phyloP scores from a whole-genome alignment of 352 stramenopile genomes.

The Elongisporangium undulatum region DNA sequence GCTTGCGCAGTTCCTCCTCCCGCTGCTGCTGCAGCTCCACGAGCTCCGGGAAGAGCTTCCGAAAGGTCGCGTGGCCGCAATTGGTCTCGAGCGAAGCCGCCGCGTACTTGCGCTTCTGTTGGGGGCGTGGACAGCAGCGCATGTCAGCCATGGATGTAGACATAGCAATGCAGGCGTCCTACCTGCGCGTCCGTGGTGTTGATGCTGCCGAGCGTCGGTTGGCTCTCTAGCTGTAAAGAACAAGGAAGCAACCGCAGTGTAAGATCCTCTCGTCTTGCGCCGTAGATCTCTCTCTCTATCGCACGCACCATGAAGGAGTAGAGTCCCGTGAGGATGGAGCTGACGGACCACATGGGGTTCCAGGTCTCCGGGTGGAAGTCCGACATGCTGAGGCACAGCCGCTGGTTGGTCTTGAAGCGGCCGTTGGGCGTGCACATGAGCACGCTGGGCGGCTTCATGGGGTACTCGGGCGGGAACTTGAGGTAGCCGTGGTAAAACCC shows the following conservation, averaged over 20 bases:
- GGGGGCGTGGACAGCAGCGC: background rate
- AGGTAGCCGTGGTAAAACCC: conserved; percentile 90
- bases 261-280: too few relatives aligned
- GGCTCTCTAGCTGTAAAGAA: conserved; percentile 52
- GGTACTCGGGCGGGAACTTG: conserved; percentile 92
- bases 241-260: conserved; percentile 7
- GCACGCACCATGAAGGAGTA: conserved; percentile 91
- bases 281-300: conserved; percentile 2
- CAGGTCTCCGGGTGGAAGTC: conserved; percentile 95
- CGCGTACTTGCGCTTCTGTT: conserved; percentile 82
- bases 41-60: conserved; percentile 87
- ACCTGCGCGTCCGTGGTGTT: conserved; percentile 73
- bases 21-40: conserved; percentile 68
- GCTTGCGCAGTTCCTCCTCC: conserved; percentile 34
- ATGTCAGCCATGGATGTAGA: background rate
- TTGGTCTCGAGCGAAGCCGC: conserved; percentile 78
- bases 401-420: conserved; percentile 90
- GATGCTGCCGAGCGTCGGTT: conserved; percentile 88
- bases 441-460: conserved; percentile 92
- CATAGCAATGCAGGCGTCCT: conserved; percentile 1
- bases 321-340: conserved; percentile 92
- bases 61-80: conserved; percentile 72
- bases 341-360: conserved; percentile 95
- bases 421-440: conserved; percentile 94
- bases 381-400: conserved; percentile 93